Conservation (phyloP, 768 basidiomycete species). For the Leccinum rimulosum region DNA sequence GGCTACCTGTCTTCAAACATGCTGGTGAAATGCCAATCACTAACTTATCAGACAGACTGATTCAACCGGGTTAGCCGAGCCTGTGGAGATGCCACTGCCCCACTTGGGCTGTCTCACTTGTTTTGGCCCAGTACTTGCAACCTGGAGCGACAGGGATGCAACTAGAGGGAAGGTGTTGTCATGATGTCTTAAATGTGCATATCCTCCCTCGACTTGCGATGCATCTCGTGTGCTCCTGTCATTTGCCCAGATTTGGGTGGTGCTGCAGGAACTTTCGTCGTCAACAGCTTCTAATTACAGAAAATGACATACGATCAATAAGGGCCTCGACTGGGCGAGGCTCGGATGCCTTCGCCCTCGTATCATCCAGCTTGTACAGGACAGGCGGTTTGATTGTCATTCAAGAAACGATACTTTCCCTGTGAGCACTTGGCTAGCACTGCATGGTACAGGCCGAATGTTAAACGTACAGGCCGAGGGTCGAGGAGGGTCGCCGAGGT, state of each 20-base stretch:
- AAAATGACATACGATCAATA: background rate
- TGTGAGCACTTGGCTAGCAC: background rate
- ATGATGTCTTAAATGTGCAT: background rate
- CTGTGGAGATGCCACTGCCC: background rate
- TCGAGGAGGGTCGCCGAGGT: too few species aligned
- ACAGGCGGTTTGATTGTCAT: background rate
- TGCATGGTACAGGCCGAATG: too few species aligned
- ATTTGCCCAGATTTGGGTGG: background rate
- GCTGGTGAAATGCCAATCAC: background rate
- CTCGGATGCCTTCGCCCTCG: background rate
- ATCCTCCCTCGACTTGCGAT: background rate
- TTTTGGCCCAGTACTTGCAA: background rate
- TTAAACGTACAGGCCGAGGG: too few species aligned
- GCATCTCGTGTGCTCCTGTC: background rate
- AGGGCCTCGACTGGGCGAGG: background rate
- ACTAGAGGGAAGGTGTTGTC: background rate
- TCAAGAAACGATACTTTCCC: background rate
- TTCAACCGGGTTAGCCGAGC: background rate
- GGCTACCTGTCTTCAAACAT: background rate
- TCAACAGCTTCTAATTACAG: background rate
- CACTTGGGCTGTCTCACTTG: background rate
- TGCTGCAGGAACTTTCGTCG: background rate
- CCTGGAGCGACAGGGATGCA: background rate
- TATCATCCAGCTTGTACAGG: background rate
- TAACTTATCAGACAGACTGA: background rate